Conservation (phyloP, 1,284 basidiomycete species). For the Moesziomyces antarcticus region DNA sequence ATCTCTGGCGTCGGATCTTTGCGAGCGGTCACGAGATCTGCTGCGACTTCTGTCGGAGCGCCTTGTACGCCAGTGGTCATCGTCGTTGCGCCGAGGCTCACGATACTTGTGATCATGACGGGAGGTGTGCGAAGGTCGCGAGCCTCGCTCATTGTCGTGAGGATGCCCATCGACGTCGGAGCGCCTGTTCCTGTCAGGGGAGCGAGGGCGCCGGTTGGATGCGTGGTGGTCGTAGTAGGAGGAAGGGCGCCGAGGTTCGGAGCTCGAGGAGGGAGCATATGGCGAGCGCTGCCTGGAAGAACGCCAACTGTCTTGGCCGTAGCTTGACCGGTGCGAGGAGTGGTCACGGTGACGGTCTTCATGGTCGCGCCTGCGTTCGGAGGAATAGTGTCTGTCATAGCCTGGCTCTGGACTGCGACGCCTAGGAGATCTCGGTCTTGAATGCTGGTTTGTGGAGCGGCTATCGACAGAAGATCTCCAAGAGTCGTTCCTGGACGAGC, state of each 20-base stretch:
- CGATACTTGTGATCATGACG: background rate
- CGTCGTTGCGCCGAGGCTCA: background rate
- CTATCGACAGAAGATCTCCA: constrained; percentile 11
- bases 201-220: background rate
- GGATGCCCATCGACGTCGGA: too few species aligned
- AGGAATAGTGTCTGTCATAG: background rate
- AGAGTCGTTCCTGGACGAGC: constrained; percentile 3
- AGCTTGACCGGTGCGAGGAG: constrained; percentile 2
- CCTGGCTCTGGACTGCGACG: constrained; percentile 4
- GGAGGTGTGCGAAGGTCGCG: background rate
- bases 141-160: too few species aligned
- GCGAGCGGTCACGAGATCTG: background rate
- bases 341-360: background rate
- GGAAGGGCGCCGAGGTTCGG: too few species aligned
- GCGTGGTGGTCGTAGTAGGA: background rate
- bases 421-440: constrained; percentile 10
- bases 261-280: constrained; percentile 1
- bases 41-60: background rate
- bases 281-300: background rate
- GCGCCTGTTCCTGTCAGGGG: background rate
- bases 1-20: background rate
- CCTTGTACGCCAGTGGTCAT: background rate
- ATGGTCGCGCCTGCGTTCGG: constrained; percentile 1
- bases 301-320: background rate
- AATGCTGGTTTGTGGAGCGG: background rate